Percentiles rank a stretch among this genome's conserved stretches.
Conservation (phyloP, 768 basidiomycete genomes). For the Lactifluus rugatus region DNA sequence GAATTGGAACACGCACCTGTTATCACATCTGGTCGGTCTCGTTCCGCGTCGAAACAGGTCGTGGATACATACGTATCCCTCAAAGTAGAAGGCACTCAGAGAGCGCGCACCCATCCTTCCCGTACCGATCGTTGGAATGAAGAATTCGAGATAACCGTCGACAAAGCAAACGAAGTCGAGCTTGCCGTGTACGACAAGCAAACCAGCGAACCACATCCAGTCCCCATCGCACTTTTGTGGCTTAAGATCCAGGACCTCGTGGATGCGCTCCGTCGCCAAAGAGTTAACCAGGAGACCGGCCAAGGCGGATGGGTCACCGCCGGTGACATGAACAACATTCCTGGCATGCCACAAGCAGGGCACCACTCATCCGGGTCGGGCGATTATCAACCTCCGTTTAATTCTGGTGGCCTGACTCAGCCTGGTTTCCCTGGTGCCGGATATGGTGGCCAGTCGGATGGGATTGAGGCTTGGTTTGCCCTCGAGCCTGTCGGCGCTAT, state of each 20-base stretch:
- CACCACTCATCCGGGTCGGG: conserved; percentile 17
- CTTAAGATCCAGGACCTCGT: conserved; percentile 88
- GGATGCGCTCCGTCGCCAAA: conserved; percentile 86
- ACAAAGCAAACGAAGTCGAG: conserved; percentile 98
- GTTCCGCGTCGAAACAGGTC: conserved; percentile 69
- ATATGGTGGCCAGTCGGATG: conserved; percentile 40
- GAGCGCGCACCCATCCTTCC: conserved; percentile 85
- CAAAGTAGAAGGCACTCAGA: conserved; percentile 92
- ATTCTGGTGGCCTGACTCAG: background rate
- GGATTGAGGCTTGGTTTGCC: conserved; percentile 94
- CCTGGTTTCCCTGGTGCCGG: conserved; percentile 1
- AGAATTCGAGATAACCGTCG: conserved; percentile 90
- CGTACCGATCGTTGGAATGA: conserved; percentile 97
- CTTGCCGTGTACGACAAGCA: conserved; percentile 93
- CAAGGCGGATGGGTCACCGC: conserved; percentile 96
- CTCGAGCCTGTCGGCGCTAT: conserved; percentile 97
- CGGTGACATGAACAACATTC: conserved; percentile 56
- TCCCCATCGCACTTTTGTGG: conserved; percentile 94
- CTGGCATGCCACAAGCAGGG: conserved; percentile 9
- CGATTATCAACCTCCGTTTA: conserved; percentile 14
- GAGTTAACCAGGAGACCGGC: conserved; percentile 77
- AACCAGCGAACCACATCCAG: conserved; percentile 64
- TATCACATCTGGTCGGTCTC: conserved; percentile 44
- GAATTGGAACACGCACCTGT: conserved; percentile 94
- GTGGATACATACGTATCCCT: conserved; percentile 86